phyloP scores from a whole-genome alignment of 148 eudicot genomes.

The Vaccinium macrocarpon region DNA sequence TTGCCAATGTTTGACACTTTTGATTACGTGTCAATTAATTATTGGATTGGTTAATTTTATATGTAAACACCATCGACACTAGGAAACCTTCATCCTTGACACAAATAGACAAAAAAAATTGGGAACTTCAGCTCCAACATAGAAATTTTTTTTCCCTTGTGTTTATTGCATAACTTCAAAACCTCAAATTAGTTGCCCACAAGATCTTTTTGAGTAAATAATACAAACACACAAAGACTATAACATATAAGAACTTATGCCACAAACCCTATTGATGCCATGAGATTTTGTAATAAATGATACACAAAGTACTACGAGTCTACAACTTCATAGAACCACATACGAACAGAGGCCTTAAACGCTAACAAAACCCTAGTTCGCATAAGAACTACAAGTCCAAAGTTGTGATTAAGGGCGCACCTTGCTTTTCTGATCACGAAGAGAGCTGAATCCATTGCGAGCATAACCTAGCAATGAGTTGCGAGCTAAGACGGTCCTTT shows the following conservation, averaged over 20 bases:
- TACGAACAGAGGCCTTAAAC: constrained; percentile 24
- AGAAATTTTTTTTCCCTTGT: neutral
- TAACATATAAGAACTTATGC: neutral
- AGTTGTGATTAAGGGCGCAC: constrained; percentile 22
- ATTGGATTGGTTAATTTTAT: no score
- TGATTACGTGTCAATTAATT: no score
- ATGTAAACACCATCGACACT: no score
- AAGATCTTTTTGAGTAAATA: neutral
- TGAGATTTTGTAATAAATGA: neutral
- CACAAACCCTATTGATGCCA: constrained; percentile 32
- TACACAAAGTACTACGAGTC: neutral
- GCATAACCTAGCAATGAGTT: constrained; percentile 28
- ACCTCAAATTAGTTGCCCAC: no score
- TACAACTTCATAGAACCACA: neutral
- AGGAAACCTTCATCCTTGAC: neutral
- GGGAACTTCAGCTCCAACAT: neutral
- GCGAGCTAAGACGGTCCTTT: constrained; percentile 36
- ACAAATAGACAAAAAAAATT: neutral
- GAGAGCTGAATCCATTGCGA: constrained; percentile 40
- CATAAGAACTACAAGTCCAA: neutral
- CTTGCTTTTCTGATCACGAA: constrained; percentile 31
- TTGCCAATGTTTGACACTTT: no score
- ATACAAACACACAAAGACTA: neutral
- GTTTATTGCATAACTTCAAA: no score
- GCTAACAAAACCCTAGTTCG: constrained; percentile 37